These are phyloP conservation scores for Neofusicoccum laricinum DNA, from an alignment of 2,329 filamentous ascomycete species.

Conservation along the genomic window DNA sequence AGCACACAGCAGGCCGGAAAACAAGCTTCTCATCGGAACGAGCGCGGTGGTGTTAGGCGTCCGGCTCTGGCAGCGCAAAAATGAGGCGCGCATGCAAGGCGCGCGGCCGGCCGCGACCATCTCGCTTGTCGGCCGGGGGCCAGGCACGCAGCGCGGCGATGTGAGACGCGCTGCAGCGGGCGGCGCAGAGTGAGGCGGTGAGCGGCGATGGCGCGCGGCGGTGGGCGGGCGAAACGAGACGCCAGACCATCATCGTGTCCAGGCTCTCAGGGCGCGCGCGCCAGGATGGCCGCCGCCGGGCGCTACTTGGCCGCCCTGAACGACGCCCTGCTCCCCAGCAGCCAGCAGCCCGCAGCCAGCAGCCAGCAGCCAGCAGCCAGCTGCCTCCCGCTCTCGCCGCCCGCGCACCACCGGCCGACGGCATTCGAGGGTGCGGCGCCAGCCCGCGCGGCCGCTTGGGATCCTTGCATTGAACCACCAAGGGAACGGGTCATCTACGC, in stretches of 20 bases:
- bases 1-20: neutral
- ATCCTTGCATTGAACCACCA: slow-evolving; percentile 3
- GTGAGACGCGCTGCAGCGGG: neutral
- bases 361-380: neutral
- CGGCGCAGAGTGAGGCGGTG: slow-evolving; percentile 8
- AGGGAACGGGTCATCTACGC: slow-evolving; percentile 10
- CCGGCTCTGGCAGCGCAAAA: slow-evolving; percentile 5
- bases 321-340: neutral
- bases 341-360: no score
- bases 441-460: neutral
- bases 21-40: slow-evolving; percentile 4
- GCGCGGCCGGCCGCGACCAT: slow-evolving; percentile 8
- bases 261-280: slow-evolving; percentile 7
- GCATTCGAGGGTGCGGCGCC: slow-evolving; percentile 10
- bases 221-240: slow-evolving; percentile 1
- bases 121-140: neutral
- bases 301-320: slow-evolving; percentile 10
- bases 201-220: neutral
- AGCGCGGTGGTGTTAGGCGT: neutral
- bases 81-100: slow-evolving; percentile 14
- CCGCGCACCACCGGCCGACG: neutral
- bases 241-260: slow-evolving; percentile 7
- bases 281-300: slow-evolving; percentile 1
- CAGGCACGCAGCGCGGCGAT: slow-evolving; percentile 6
- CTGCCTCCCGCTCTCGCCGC: neutral